Evolutionary conservation across 495 filamentous ascomycete species (phyloP), one percentile per base, ranked within the genome.

Genomic region (Thermochaetoides thermophila): DNA sequence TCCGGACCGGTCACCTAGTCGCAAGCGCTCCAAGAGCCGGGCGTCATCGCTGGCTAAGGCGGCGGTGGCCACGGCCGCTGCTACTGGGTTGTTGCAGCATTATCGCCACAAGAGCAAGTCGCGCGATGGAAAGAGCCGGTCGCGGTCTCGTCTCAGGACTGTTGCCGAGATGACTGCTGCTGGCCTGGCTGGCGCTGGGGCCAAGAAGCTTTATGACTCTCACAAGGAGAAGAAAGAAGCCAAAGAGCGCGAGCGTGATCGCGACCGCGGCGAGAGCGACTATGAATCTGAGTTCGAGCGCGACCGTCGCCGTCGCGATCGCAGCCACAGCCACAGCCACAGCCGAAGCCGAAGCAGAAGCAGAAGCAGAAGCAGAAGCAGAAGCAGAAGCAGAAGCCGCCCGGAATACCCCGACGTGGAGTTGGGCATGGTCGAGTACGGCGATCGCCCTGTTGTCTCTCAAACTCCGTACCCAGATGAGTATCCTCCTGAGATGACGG

Each of bases 351-450:
- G 63, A 47, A 74, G 72, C 52, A 64, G 69, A 45, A 64, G 65
- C 32, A 50, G 58, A 27, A 72, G 70, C 49, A 57, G 66, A 39
- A 61, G 63, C 35, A 57, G 63, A 47, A 74, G 72, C 52, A 64
- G 69, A 45, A 64, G 65, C 32, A 50, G 58, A 27, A 63, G 64
- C 21, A 61, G 63, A 44, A 61, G 55, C 48, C 73, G 69, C 37
- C 69, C 50, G 45, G 44, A 36, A 42, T 47, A 74, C 48, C 67
- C 66, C 40, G 49, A 46, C 48, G 40, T 38, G 35, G 70, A 76
- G 54, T 54, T 73, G 64, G 77, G 73, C 38, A 64, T 89, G 59
- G 82, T 91, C 59, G 80, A 85, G 53, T 87, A 87, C 59, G 83
- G 80, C 40, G 66, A 70, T 27, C 66, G 71, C 29, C 74, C 75